Base-by-base conservation (phyloP, 106 monocot genomes). In the Phalaenopsis aphrodite region DNA sequence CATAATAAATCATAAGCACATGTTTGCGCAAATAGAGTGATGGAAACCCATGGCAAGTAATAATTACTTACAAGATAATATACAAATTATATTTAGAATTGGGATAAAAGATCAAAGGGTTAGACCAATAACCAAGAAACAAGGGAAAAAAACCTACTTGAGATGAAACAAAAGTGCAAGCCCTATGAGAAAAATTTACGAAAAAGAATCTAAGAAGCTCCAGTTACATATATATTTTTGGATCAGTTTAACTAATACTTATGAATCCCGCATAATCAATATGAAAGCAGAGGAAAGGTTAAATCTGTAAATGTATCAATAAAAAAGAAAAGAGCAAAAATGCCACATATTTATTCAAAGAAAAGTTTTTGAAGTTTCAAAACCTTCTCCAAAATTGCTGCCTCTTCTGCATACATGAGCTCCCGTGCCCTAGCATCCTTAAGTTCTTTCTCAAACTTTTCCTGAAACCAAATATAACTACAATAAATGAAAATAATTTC, bases 321-420 rank as follows among this genome's bases (percentile, higher is more conserved):
- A 11, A 5, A 42, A 21, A 73, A 45, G 41, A 61, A 2, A 64
- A 42, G 24, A 61, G 30, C 58, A 75, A 46, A 64, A 41, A 52
- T 52, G 10, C 10, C 16, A 41, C 17, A 18, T 21, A 75, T 30
- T 14, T 45, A 75, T 52, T 42, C 36, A 56, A 76, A 8, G 57
- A 11, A 72, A 45, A 21, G 52, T 11, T n/a, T 9, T n/a, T 9
- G 75, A 42, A 43, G 18, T 45, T 46, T 77, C n/a, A 42, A 65
- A 75, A 98, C 98, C 94, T 98, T 98, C 14, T 94, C 94, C 78
- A 94, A 76, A 81, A 98, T 90, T 85, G 94, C 90, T 47, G 88
- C 91, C 86, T 98, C 94, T 89, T 94, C 98, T 75, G 94, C 94
- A 86, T 88, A 86, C 94, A 90, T 98, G 78, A 98, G 87, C 69